Percentiles rank a stretch among this genome's conserved stretches.
Evolutionary conservation across 139 green algal species (phyloP).

Genomic region (Chlorella vulgaris): DNA sequence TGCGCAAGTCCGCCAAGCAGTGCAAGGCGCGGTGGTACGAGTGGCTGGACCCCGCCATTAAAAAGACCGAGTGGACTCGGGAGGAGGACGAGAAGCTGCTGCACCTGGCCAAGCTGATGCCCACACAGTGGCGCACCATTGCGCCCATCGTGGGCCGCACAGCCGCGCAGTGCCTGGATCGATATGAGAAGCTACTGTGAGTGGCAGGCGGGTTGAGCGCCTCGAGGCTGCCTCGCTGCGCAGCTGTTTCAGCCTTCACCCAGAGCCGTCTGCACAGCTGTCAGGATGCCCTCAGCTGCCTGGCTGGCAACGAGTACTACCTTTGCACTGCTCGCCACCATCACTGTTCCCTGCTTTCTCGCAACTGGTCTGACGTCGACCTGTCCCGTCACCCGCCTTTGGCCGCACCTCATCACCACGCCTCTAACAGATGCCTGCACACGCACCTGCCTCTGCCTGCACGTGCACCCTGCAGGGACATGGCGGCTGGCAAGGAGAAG

Average conservation of each 20-base stretch:
- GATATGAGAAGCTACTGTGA: conserved; percentile 90
- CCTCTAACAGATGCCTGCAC: too few relatives aligned
- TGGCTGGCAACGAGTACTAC: too few relatives aligned
- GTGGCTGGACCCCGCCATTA: conserved; percentile 98
- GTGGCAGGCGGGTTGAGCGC: neutral
- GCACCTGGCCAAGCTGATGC: conserved; percentile 99
- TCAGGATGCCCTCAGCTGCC: too few relatives aligned
- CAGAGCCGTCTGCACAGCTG: too few relatives aligned
- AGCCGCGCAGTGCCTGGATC: conserved; percentile 92
- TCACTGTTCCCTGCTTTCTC: too few relatives aligned
- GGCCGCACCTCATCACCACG: too few relatives aligned
- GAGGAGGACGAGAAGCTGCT: conserved; percentile 99
- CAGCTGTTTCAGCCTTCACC: too few relatives aligned
- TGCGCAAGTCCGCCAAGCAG: conserved; percentile 98
- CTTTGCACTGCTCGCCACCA: too few relatives aligned
- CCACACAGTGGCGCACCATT: conserved; percentile 99
- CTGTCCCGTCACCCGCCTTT: too few relatives aligned
- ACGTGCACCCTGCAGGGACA: conserved; percentile 59
- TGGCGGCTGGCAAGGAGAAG: conserved; percentile 79
- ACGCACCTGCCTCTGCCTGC: too few relatives aligned
- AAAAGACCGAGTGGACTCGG: conserved; percentile 97
- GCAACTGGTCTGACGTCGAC: too few relatives aligned
- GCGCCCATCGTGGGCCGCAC: conserved; percentile 97
- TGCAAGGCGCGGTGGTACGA: conserved; percentile 99
- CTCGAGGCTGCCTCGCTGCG: neutral